phyloP scores from a whole-genome alignment of 306 rosid species.

The Crotalaria pallida region DNA sequence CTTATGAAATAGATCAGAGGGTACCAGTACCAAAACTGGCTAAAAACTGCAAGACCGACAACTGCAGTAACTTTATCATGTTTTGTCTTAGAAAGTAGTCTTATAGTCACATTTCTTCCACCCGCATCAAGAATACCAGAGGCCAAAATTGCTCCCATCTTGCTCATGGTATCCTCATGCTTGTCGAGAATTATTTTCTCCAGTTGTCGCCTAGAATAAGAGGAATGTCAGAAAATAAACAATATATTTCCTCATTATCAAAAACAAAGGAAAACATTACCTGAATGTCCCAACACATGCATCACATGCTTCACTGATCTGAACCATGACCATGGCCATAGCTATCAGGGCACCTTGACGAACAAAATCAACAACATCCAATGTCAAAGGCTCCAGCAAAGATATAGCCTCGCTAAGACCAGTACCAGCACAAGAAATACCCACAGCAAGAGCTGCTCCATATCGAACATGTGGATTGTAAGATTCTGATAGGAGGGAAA shows the following conservation, averaged over 20 bases:
- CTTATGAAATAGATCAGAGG: constrained; percentile 93
- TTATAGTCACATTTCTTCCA: constrained; percentile 94
- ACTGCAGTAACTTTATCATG: constrained; percentile 96
- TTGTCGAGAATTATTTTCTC: constrained; percentile 97
- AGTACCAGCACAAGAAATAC: constrained; percentile 97
- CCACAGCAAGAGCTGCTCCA: constrained; percentile 99
- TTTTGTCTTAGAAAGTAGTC: constrained; percentile 85
- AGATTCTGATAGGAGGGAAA: constrained; percentile 89
- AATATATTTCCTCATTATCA: not conserved
- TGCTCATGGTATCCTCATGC: constrained; percentile 99
- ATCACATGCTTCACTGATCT: constrained; percentile 93
- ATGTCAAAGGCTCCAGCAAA: constrained; percentile 91
- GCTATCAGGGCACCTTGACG: constrained; percentile 99
- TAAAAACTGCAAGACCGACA: constrained; percentile 98
- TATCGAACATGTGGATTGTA: constrained; percentile 97
- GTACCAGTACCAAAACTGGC: constrained; percentile 99
- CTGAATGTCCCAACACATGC: constrained; percentile 93
- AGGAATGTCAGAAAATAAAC: not conserved
- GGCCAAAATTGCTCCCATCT: constrained; percentile 99
- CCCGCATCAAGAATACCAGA: constrained; percentile 99
- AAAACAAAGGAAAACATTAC: constrained; percentile 30
- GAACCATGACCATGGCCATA: constrained; percentile 99
- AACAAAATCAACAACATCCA: constrained; percentile 95
- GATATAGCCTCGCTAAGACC: constrained; percentile 98
- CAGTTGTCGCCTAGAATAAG: constrained; percentile 67